Base-by-base conservation (phyloP, 2,329 filamentous ascomycete species). In the Xylariaceae sp. region DNA sequence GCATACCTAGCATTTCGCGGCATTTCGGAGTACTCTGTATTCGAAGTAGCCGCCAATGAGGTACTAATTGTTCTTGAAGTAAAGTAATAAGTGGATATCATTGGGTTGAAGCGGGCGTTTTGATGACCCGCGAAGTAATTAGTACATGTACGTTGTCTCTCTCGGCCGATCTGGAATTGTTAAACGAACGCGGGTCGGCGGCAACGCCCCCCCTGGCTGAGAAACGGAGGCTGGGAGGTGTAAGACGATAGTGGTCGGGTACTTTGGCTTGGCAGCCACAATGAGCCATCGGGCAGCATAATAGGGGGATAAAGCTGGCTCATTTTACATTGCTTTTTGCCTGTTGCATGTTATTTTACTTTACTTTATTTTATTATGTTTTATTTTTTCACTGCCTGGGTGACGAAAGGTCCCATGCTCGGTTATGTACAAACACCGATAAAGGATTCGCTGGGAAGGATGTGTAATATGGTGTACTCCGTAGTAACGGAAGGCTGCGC, bases 171-270 rank as follows among this genome's bases (percentile, higher is more conserved):
- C 23, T 18, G 44, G 44, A 46, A 29, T 46, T 16, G 44, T 32
- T 29, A 29, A 46, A 10, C n/a, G 21, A 46, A 46, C 16, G 29
- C 12, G 44, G n/a, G 29, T 46, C 44, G 44, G 44, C 44, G 44
- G 44, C 20, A 46, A 23, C 18, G 14, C 44, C 44, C 29, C 29
- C 23, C 23, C 23, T 46, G 16, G 19, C 20, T 23, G 19, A 23
- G 47, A 37, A 41, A 46, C 44, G 44, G 41, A 49, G n/a, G n/a
- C n/a, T n/a, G n/a, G n/a, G n/a, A n/a, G 32, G 3, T 50, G 32
- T 41, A 50, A 26, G 48, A 37, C 40, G 20, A n/a, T 20, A 20
- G 21, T 44, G 16, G 37, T 44, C 48, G 48, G 48, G 48, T 50
- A 50, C 32, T 37, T 37, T 12, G 32, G 32, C 32, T 37, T 37